Percentiles rank a stretch among this genome's conserved stretches.
phyloP scores from a whole-genome alignment of 2,329 filamentous ascomycete genomes.

The Fusarium equiseti region DNA sequence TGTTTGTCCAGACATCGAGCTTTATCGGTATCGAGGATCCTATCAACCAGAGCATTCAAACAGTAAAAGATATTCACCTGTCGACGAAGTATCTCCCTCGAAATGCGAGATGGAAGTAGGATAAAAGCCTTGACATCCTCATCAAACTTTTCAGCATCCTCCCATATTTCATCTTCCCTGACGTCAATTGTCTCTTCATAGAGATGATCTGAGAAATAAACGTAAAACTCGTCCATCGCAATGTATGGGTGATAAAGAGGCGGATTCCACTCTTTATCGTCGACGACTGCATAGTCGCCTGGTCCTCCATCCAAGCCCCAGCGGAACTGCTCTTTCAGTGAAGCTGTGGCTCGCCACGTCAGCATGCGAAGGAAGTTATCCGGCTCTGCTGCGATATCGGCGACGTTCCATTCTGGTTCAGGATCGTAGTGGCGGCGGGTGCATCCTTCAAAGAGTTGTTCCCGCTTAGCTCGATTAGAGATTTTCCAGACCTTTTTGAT shows the following conservation, averaged over 20 bases:
- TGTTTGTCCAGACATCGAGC: neutral
- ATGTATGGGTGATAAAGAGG: too few relatives aligned
- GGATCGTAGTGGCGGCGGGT: neutral
- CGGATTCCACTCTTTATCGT: too few relatives aligned
- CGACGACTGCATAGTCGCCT: too few relatives aligned
- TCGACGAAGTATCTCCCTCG: neutral
- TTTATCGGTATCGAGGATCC: neutral
- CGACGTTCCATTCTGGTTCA: constrained; percentile 58
- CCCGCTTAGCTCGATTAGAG: neutral
- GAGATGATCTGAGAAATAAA: too few relatives aligned
- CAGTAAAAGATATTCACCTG: neutral
- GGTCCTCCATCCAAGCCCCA: constrained; percentile 37
- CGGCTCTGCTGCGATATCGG: too few relatives aligned
- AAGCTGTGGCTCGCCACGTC: constrained; percentile 53
- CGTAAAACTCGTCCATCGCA: too few relatives aligned
- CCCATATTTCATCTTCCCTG: too few relatives aligned
- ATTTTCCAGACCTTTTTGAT: neutral
- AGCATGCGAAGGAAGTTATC: too few relatives aligned
- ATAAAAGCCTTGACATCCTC: too few relatives aligned
- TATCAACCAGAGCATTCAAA: neutral
- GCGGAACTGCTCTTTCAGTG: constrained; percentile 53
- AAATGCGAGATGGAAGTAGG: too few relatives aligned
- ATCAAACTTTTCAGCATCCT: too few relatives aligned
- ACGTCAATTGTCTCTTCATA: too few relatives aligned
- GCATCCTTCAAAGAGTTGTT: constrained; percentile 35